Evolutionary conservation across 2,329 filamentous ascomycete species (phyloP), one percentile per base, ranked within the genome.

Genomic region (Trichoderma guizhouense): DNA sequence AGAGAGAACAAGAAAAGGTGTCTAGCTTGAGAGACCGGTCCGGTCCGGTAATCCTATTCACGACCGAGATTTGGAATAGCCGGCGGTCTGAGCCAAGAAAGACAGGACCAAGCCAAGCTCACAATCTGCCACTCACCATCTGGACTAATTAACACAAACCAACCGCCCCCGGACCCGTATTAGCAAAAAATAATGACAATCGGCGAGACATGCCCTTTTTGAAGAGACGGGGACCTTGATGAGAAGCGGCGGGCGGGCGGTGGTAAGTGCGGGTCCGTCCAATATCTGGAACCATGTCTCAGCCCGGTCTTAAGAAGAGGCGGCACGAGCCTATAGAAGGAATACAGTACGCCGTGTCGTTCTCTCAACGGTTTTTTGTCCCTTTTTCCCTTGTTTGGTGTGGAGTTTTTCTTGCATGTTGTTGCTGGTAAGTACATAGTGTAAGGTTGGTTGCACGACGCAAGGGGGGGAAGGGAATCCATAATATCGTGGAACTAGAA

Each of bases 161-260:
- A 24, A 24, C 47, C 21, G 18, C 53, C 24, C 57, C 55, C 36
- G 36, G 66, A 60, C 55, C 66, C 39, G 18, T 32, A 21, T 28
- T n/a, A 60, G 43, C 43, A 51, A 18, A 60, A 60, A 21, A n/a
- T 21, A 34, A 60, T 34, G 32, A 60, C 11, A 53, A n/a, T 34
- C 67, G 67, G 67, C 67, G 67, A 53, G 57, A 53, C 67, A 62
- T 61, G 39, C 67, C 57, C 8, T 36, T 51, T 69, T 53, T n/a
- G 5, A 21, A 26, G 36, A 51, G 7, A 32, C 47, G 47, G 47
- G 47, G 47, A 32, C n/a, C 39, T 24, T 65, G 62, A 53, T 65
- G 34, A 36, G 39, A 32, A 53, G 63, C 43, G 47, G 63, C 63
- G 63, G 64, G 51, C 51, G 21, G 53, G 64, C 51, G 64, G 64